Conservation (phyloP, 805 yeast genomes). For the Myxozyma neglecta region DNA sequence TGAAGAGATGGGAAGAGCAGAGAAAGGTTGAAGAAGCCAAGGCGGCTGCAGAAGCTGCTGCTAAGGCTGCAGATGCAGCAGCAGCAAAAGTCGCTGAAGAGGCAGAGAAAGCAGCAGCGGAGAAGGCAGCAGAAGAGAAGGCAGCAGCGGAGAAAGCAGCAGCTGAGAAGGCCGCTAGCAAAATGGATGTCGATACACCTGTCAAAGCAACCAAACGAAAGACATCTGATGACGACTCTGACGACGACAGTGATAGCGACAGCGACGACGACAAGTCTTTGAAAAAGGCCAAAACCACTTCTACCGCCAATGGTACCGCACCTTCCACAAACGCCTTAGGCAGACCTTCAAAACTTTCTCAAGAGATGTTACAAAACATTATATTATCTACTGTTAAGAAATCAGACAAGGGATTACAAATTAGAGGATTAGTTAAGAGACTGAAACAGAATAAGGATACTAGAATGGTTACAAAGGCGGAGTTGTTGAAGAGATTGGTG, state of each 20-base stretch:
- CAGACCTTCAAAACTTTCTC: neutral
- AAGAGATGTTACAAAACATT: conserved; percentile 1
- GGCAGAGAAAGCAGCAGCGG: neutral
- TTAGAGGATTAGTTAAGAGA: conserved; percentile 16
- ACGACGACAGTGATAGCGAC: neutral
- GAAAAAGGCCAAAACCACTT: neutral
- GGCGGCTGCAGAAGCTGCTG: neutral
- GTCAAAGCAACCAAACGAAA: conserved; percentile 5
- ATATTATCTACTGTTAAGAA: neutral
- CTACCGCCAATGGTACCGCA: conserved; percentile 1
- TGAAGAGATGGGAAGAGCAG: conserved; percentile 9
- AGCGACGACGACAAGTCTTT: conserved; percentile 5
- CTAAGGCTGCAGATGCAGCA: neutral
- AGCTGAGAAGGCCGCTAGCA: neutral
- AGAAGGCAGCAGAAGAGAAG: neutral
- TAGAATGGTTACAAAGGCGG: conserved; percentile 14
- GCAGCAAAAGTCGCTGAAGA: conserved; percentile 1
- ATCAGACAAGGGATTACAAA: conserved; percentile 5
- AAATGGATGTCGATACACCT: neutral
- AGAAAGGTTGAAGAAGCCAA: conserved; percentile 1
- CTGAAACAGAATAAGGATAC: conserved; percentile 11
- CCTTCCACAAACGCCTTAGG: neutral
- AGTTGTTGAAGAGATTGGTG: conserved; percentile 10
- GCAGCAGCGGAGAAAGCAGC: neutral
- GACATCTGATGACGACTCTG: neutral